Evolutionary conservation across 805 yeast species (phyloP), one percentile per base, ranked within the genome.

Genomic region (Pichia kluyveri): DNA sequence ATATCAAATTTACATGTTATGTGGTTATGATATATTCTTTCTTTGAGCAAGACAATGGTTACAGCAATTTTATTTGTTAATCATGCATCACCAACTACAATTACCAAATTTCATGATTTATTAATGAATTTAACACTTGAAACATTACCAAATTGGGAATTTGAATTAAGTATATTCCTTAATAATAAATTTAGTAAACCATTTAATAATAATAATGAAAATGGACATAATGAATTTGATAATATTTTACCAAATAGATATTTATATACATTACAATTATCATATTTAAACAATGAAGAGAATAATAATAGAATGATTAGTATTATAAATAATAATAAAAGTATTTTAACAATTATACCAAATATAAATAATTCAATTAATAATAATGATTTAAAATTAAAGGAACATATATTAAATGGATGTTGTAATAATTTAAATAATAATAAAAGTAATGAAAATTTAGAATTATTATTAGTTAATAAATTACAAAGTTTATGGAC

Each of bases 401-500:
- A 52, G 45, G 46, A 46, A 48, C 70, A 56, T 44, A 58, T 57
- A 15, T 58, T 48, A 17, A 53, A 73, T 28, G 77, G 78, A 36
- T 81, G 83, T 8, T 76, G 80, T 32, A 75, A 80, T 12, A 66
- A 76, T 48, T 48, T 77, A 45, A 48, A 52, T 23, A 38, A 37
- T 4, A 45, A 48, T 14, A 45, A 61, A 4, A 23, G 26, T 23
- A 51, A 72, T 46, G 86, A 82, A 50, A 70, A 75, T 27, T 75
- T 84, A 56, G 86, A 80, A 44, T 59, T 62, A 37, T 70, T 86
- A 41, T 60, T 82, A 2, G 68, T 68, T 19, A 72, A 72, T 32
- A 82, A 83, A 56, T 62, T 86, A 46, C 83, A 80, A 59, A 77
- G 86, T 53, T 60, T 82, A 44, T 86, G 95, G 95, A 65, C 71